Base-by-base conservation (phyloP, 208 protist species). In the Wallacemonas sp. region DNA sequence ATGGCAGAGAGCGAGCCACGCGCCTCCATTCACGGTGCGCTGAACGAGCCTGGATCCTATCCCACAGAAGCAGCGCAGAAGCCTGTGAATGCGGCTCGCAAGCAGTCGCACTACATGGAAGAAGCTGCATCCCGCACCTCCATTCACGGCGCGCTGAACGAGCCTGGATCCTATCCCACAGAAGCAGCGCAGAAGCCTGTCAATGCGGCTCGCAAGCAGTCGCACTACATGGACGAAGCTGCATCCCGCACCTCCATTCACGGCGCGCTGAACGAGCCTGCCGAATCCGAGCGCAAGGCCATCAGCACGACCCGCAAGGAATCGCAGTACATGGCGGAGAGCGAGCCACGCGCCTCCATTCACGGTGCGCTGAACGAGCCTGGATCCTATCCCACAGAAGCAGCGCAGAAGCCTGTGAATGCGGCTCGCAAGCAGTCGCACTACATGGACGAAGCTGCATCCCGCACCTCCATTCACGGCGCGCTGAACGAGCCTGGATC, bases 41-140 rank as follows among this genome's bases (percentile, higher is more conserved):
- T 58, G n/a, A 30, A 0, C n/a, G 46, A 54, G 22, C 21, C 46
- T 19, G 42, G 17, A 46, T n/a, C n/a, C n/a, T 46, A 46, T 19
- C 42, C 42, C 4, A 21, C 42, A 5, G 46, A 54, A 17, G 6
- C 46, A 6, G 46, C n/a, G 0, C 8, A 19, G 46, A 54, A 54
- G 46, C 9, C 9, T 9, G 46, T 54, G 15, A 30, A 54, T 17
- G 22, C 46, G 6, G 22, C 46, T 19, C 46, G 46, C 26, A 54
- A 54, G 46, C 46, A 54, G 46, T 54, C 46, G 2, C 46, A 54
- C 46, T 54, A 54, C 46, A 54, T 54, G 46, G 46, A 1, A n/a
- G 46, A 54, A 17, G 46, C 46, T 17, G 46, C 46, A 26, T 54
- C 46, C 9, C 46, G 46, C 46, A 54, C 46, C 9, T 54, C 46